Evolutionary conservation across 306 rosid genomes (phyloP).

Genomic region (Vachellia collinsii): DNA sequence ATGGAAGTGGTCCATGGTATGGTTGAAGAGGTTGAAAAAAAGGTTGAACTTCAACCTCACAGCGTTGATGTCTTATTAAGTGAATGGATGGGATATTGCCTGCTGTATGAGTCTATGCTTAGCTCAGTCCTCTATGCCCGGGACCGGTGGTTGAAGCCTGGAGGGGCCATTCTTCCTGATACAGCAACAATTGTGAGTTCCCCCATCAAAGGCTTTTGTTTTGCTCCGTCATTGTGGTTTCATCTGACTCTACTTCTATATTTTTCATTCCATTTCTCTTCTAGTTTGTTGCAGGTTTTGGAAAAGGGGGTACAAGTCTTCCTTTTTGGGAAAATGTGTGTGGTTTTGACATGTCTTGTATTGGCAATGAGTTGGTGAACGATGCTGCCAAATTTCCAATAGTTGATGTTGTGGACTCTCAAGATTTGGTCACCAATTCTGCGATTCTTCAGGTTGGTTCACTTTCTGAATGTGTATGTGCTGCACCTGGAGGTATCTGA

Average conservation of each 20-base stretch:
- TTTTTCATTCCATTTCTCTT: slow-evolving; percentile 32
- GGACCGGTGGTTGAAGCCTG: slow-evolving; percentile 91
- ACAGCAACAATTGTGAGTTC: slow-evolving; percentile 88
- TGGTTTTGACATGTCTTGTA: slow-evolving; percentile 78
- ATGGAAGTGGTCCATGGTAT: slow-evolving; percentile 79
- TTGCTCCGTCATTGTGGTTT: slow-evolving; percentile 9
- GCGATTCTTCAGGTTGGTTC: slow-evolving; percentile 75
- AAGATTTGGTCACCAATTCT: slow-evolving; percentile 76
- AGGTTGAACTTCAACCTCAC: slow-evolving; percentile 66
- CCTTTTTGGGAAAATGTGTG: slow-evolving; percentile 90
- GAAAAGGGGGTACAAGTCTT: slow-evolving; percentile 87
- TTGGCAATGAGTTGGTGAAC: slow-evolving; percentile 80
- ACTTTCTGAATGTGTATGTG: slow-evolving; percentile 11
- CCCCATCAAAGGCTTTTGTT: slow-evolving; percentile 9
- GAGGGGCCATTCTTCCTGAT: slow-evolving; percentile 95
- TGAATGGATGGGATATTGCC: slow-evolving; percentile 99
- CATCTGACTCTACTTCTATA: not conserved
- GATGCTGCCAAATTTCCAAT: slow-evolving; percentile 77
- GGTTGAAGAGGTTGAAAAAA: slow-evolving; percentile 81
- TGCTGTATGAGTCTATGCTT: slow-evolving; percentile 92
- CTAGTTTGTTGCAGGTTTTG: slow-evolving; percentile 96
- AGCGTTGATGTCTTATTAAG: slow-evolving; percentile 85
- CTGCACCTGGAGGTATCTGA: slow-evolving; percentile 5
- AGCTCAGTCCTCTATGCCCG: slow-evolving; percentile 91
- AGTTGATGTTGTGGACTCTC: slow-evolving; percentile 75